phyloP scores from a whole-genome alignment of 345 rosid species.

The Triadica sebifera region DNA sequence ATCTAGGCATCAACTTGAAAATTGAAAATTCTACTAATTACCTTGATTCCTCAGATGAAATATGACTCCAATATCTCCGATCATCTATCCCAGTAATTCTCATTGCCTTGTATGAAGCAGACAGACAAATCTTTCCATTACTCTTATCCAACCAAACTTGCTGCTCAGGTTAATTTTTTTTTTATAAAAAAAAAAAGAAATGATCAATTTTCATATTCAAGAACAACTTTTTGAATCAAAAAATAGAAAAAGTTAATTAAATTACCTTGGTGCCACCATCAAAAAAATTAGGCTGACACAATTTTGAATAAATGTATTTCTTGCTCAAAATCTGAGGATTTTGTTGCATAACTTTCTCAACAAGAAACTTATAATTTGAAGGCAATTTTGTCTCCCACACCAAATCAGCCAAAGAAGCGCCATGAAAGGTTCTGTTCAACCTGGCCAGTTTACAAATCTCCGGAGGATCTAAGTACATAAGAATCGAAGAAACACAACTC shows the following conservation, averaged over 20 bases:
- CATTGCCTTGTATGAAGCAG: slow-evolving; percentile 69
- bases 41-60: slow-evolving; percentile 87
- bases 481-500: slow-evolving; percentile 58
- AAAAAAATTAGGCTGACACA: slow-evolving; percentile 56
- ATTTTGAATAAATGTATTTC: slow-evolving; percentile 62
- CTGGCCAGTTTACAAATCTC: slow-evolving; percentile 71
- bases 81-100: slow-evolving; percentile 87
- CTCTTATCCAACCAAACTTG: slow-evolving; percentile 76
- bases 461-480: slow-evolving; percentile 69
- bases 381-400: slow-evolving; percentile 90
- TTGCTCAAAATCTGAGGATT: slow-evolving; percentile 33
- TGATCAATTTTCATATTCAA: no score
- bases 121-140: slow-evolving; percentile 65
- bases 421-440: slow-evolving; percentile 54
- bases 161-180: slow-evolving; percentile 25
- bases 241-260: neutral
- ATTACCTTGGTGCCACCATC: slow-evolving; percentile 71
- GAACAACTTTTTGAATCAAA: neutral
- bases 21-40: slow-evolving; percentile 5
- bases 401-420: slow-evolving; percentile 68
- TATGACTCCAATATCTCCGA: slow-evolving; percentile 82
- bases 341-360: slow-evolving; percentile 41
- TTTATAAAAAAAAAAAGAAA: no score
- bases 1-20: no score
- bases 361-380: slow-evolving; percentile 59